Evolutionary conservation across 257 asterid genomes (phyloP).

Genomic region (Orobanche coerulescens): DNA sequence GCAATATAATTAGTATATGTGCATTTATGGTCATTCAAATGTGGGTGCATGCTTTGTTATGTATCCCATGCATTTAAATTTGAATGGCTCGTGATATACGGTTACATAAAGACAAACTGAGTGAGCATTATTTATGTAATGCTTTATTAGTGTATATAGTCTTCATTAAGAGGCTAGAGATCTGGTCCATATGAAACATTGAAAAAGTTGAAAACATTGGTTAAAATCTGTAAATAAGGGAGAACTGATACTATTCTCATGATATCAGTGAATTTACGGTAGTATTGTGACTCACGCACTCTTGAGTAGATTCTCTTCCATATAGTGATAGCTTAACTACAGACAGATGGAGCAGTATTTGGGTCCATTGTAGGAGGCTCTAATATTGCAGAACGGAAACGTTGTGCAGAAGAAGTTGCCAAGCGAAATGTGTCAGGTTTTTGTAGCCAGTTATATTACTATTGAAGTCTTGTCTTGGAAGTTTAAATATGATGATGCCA

Average conservation of each 20-base stretch:
- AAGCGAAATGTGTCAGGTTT: constrained; percentile 79
- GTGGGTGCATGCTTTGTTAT: neutral
- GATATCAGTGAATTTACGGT: neutral
- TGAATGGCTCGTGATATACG: neutral
- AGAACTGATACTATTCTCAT: neutral
- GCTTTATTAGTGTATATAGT: neutral
- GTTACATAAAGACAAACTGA: neutral
- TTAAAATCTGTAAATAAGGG: neutral
- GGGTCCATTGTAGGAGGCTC: constrained; percentile 96
- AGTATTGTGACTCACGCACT: neutral
- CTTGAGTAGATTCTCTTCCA: constrained; percentile 8
- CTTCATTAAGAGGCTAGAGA: neutral
- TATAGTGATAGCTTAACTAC: constrained; percentile 4
- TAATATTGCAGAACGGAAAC: constrained; percentile 49
- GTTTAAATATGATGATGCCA: constrained; percentile 10
- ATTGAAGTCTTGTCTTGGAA: neutral
- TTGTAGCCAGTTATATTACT: constrained; percentile 18
- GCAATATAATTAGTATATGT: too few relatives aligned
- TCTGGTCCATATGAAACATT: neutral
- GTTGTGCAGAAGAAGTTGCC: constrained; percentile 77
- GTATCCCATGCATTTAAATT: neutral
- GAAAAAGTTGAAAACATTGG: neutral
- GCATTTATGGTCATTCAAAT: neutral
- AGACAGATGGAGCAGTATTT: constrained; percentile 75
- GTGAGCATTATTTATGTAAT: neutral